A percentile compares a stretch with the other conserved stretches of the same genome.
Evolutionary conservation across 2,329 filamentous ascomycete genomes (phyloP).

Genomic region (Talaromyces sp.): DNA sequence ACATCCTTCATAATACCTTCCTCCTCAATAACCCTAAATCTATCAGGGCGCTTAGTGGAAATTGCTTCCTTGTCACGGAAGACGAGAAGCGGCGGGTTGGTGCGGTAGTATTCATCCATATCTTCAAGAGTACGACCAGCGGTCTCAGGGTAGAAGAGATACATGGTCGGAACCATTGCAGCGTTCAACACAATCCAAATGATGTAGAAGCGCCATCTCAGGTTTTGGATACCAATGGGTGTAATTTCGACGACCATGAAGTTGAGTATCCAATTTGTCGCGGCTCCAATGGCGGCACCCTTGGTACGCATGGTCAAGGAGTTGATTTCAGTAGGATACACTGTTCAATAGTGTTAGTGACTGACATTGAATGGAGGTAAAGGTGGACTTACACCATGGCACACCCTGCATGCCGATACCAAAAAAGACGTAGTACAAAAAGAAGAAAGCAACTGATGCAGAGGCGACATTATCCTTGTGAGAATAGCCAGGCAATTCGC

Average conservation of each 20-base stretch:
- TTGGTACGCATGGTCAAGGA: slow-evolving; percentile 21
- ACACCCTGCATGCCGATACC: slow-evolving; percentile 44
- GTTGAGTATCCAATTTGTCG: slow-evolving; percentile 23
- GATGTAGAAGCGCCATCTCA: slow-evolving; percentile 25
- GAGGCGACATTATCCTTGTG: slow-evolving; percentile 19
- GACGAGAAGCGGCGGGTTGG: slow-evolving; percentile 42
- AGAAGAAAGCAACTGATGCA: slow-evolving; percentile 50
- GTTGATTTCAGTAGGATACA: slow-evolving; percentile 24
- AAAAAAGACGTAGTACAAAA: slow-evolving; percentile 52
- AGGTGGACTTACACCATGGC: slow-evolving; percentile 29
- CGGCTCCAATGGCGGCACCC: slow-evolving; percentile 20
- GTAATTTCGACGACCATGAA: slow-evolving; percentile 23
- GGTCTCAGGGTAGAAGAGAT: slow-evolving; percentile 25
- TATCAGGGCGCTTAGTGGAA: slow-evolving; percentile 42
- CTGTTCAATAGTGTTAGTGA: slow-evolving; percentile 12
- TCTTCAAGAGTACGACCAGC: slow-evolving; percentile 23
- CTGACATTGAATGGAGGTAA: background rate
- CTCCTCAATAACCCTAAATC: slow-evolving; percentile 32
- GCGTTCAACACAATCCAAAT: slow-evolving; percentile 26
- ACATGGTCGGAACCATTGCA: slow-evolving; percentile 23
- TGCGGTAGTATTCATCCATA: slow-evolving; percentile 35
- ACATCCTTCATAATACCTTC: slow-evolving; percentile 1
- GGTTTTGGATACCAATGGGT: slow-evolving; percentile 23
- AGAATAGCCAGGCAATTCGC: slow-evolving; percentile 16
- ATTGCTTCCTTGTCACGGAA: slow-evolving; percentile 49